Evolutionary conservation across 1,284 basidiomycete genomes (phyloP).

Genomic region (Violaceomyces palustris): DNA sequence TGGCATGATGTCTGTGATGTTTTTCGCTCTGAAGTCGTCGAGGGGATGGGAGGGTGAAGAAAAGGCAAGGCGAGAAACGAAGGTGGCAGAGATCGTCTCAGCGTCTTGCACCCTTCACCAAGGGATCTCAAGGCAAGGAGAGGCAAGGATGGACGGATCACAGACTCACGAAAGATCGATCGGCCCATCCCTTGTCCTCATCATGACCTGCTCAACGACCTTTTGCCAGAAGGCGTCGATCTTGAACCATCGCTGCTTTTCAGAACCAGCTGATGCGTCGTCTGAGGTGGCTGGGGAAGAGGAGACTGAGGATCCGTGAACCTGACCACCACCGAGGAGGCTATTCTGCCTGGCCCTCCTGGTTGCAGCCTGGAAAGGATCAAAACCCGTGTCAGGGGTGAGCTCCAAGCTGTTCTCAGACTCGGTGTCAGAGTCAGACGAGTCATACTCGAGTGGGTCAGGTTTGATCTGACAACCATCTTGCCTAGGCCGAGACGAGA

Average conservation of each 20-base stretch:
- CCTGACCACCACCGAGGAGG: slow-evolving; percentile 2
- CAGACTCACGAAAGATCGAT: no score
- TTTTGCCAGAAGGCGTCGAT: slow-evolving; percentile 24
- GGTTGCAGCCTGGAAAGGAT: slow-evolving; percentile 21
- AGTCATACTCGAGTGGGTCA: slow-evolving; percentile 18
- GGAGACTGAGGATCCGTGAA: slow-evolving; percentile 2
- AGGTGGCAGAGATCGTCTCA: no score
- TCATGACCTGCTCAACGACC: slow-evolving; percentile 20
- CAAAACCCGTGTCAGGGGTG: slow-evolving; percentile 26
- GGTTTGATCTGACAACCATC: no score
- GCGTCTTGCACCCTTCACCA: no score
- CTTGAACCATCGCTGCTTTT: slow-evolving; percentile 14
- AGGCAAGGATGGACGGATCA: no score
- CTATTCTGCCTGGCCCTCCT: slow-evolving; percentile 12
- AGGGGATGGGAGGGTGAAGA: no score
- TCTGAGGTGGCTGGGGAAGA: slow-evolving; percentile 14
- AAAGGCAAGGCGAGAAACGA: no score
- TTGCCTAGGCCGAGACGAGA: no score
- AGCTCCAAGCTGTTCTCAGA: slow-evolving; percentile 26
- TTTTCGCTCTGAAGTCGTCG: slow-evolving; percentile 10
- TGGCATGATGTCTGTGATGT: slow-evolving; percentile 23
- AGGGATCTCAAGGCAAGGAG: no score
- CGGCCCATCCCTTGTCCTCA: slow-evolving; percentile 12
- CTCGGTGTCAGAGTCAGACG: slow-evolving; percentile 21
- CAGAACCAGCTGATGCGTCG: no score